Evolutionary conservation across 2,329 filamentous ascomycete genomes (phyloP), one percentile per base, ranked within the genome.

Genomic region (Calonectria fujianensis): DNA sequence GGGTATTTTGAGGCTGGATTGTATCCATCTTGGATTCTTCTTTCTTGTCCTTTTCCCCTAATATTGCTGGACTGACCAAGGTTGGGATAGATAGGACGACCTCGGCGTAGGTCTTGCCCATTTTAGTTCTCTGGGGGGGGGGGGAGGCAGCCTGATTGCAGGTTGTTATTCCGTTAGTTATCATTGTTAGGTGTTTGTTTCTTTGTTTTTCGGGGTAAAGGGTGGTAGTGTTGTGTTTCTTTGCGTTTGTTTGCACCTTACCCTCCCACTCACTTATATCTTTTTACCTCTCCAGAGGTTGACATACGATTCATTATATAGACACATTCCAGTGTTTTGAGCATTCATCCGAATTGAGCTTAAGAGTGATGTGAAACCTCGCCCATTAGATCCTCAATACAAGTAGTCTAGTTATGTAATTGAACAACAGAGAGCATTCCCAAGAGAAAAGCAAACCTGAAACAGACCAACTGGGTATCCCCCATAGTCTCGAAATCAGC

Each of bases 401-500:
- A 35, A 70, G 59, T n/a, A 57, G 50, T 32, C 35, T 63, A 63
- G 57, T 63, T 63, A 63, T 39, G 14, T 13, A 39, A 37, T 27
- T 41, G 57, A 63, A 63, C 4, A 48, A 16, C 41, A 29, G 16
- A 72, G 35, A 75, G 65, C 69, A 70, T 72, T n/a, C 69, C 66
- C 10, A 14, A 29, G 16, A 6, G 4, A 29, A 24, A 27, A 20
- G 24, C 37, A 63, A 29, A 24, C 37, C 18, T 24, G 18, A 63
- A 63, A 24, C 24, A 63, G 35, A 68, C 39, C 11, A 14, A 50
- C 50, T 24, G 31, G 61, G 39, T 35, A 50, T 11, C 61, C 41
- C 29, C 24, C 39, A 11, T 24, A 16, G 24, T 65, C 61, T 32
- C 31, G n/a, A 35, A 50, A 35, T 29, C 29, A 50, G 31, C 50